phyloP scores from a whole-genome alignment of 257 asterid species.

The Phtheirospermum japonicum region DNA sequence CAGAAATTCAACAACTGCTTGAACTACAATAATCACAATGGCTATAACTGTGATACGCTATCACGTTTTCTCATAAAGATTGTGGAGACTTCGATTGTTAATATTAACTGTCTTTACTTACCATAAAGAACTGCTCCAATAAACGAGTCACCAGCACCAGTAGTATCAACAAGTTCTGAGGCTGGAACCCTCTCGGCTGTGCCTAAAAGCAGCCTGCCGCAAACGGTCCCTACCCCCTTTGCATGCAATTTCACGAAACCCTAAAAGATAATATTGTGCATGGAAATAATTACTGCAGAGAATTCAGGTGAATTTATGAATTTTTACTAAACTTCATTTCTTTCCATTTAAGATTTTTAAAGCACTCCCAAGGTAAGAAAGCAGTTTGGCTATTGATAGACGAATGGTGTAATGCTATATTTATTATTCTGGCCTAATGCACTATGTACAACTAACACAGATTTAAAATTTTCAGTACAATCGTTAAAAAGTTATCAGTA shows the following conservation, averaged over 20 bases:
- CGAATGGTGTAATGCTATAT: too few relatives aligned
- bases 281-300: not conserved
- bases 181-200: slow-evolving; percentile 88
- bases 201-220: slow-evolving; percentile 75
- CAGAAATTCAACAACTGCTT: too few relatives aligned
- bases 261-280: slow-evolving; percentile 33
- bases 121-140: slow-evolving; percentile 91
- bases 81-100: not conserved
- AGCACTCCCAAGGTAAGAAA: too few relatives aligned
- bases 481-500: too few relatives aligned
- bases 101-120: slow-evolving; percentile 19
- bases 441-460: too few relatives aligned
- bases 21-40: not conserved
- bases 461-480: too few relatives aligned
- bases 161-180: slow-evolving; percentile 81
- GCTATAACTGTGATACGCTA: not conserved
- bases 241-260: slow-evolving; percentile 52
- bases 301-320: not conserved
- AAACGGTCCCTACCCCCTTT: slow-evolving; percentile 69
- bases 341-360: too few relatives aligned
- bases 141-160: slow-evolving; percentile 97
- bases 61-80: not conserved
- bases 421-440: too few relatives aligned
- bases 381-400: too few relatives aligned
- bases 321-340: too few relatives aligned